Conservation (phyloP, 2,329 filamentous ascomycete genomes). For the Ophiosphaerella herpotricha region DNA sequence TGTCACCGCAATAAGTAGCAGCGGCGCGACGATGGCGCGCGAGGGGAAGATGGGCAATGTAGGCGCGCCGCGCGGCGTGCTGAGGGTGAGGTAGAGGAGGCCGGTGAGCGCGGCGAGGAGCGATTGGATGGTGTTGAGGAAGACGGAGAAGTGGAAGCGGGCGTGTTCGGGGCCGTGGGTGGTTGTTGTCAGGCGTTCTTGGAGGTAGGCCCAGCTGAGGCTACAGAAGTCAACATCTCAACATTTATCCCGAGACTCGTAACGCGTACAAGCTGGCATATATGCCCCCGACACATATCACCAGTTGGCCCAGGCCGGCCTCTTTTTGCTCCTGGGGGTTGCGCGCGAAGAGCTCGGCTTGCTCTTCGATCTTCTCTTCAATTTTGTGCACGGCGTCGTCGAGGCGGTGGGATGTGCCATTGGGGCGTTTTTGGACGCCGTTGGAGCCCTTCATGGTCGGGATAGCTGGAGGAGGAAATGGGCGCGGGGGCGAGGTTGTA, state of each 20-base stretch:
- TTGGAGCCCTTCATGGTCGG: no score
- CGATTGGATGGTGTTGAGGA: constrained; percentile 95
- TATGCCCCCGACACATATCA: constrained; percentile 90
- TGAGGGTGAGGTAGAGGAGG: constrained; percentile 74
- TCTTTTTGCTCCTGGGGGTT: constrained; percentile 43
- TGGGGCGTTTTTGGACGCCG: constrained; percentile 9
- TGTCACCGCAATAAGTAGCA: constrained; percentile 84
- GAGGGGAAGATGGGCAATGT: constrained; percentile 74
- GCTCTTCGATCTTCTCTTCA: constrained; percentile 38
- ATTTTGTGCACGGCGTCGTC: constrained; percentile 33
- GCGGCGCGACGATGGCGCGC: constrained; percentile 71
- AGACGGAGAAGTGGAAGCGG: constrained; percentile 89
- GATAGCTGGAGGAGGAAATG: not conserved
- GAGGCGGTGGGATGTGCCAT: constrained; percentile 26
- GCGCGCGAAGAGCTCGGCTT: constrained; percentile 36
- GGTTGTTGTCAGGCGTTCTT: constrained; percentile 96
- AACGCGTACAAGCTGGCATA: constrained; percentile 86
- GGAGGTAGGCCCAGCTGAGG: constrained; percentile 92
- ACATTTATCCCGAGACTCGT: no score
- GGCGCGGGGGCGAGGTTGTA: no score
- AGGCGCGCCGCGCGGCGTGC: constrained; percentile 50
- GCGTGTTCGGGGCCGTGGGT: constrained; percentile 68
- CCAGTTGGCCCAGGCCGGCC: constrained; percentile 72
- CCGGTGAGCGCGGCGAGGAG: constrained; percentile 83
- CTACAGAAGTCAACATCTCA: constrained; percentile 44